A percentile compares a stretch with the other conserved stretches of the same genome.
Evolutionary conservation across 192 early-diverging fungal genomes (phyloP).

Genomic region (Cladochytrium replicatum): DNA sequence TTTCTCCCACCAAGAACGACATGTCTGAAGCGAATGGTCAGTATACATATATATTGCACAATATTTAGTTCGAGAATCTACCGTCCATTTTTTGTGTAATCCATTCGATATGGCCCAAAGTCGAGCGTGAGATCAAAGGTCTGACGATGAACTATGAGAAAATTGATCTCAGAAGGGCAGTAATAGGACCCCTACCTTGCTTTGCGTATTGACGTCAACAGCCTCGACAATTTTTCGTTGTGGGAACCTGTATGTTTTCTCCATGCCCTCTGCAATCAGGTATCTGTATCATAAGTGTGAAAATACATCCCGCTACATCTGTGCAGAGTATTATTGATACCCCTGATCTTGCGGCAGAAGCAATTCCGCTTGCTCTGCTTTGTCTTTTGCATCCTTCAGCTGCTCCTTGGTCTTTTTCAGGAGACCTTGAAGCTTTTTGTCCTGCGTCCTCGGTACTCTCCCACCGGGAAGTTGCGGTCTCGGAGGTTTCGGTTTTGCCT

Average conservation of each 20-base stretch:
- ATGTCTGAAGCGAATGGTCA: too few species aligned
- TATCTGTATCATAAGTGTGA: too few species aligned
- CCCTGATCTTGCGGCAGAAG: slow-evolving; percentile 69
- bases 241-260: slow-evolving; percentile 77
- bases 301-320: too few species aligned
- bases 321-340: too few species aligned
- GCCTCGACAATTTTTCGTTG: slow-evolving; percentile 57
- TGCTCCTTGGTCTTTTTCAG: slow-evolving; percentile 52
- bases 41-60: slow-evolving; percentile 54
- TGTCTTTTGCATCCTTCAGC: slow-evolving; percentile 52
- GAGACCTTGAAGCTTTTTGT: slow-evolving; percentile 61
- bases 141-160: too few species aligned
- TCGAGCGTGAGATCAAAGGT: slow-evolving; percentile 71
- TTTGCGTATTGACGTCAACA: slow-evolving; percentile 61
- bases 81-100: slow-evolving; percentile 83
- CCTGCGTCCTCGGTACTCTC: too few species aligned
- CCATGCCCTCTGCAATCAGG: slow-evolving; percentile 83
- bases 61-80: slow-evolving; percentile 29
- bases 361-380: slow-evolving; percentile 69
- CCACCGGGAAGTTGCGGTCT: too few species aligned
- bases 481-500: too few species aligned
- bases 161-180: too few species aligned
- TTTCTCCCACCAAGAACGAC: too few species aligned
- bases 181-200: slow-evolving; percentile 51
- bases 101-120: slow-evolving; percentile 80